Base-by-base conservation (phyloP, 129 eudicot species). In the Solidago caesia region DNA sequence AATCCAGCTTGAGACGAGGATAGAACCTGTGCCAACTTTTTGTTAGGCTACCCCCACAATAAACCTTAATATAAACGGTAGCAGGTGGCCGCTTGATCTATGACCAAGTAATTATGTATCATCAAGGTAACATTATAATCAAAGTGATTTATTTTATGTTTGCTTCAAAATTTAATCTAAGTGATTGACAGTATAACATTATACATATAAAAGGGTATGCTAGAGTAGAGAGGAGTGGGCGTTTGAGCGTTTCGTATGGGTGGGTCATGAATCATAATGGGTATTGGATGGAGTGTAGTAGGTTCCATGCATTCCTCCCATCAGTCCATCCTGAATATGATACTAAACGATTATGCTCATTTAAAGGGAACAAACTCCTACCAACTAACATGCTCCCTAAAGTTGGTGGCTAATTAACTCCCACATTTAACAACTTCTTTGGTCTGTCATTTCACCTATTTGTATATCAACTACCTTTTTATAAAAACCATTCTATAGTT, bases 331-430 rank as follows among this genome's bases (percentile, higher is more conserved):
- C 53, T 68, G 62, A 68, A 77, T 76, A 67, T 44, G 65, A 48
- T 70, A 78, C 76, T 57, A 74, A 73, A 45, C 49, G 63, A 79
- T 75, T 75, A 73, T 81, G 77, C 76, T 81, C 84, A 80, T 68
- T 80, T 55, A 70, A 81, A 75, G 77, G 81, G 67, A 52, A 55
- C 84, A 81, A 70, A 53, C 80, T 75, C 81, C 80, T 75, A 81
- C 81, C 81, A 81, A 75, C 84, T 75, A 75, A 75, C 81, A 75
- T 75, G 81, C 73, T 75, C 72, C 80, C 80, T 25, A 75, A 75
- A 76, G 84, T 81, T 81, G 84, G 84, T 81, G 76, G 81, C 67
- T 49, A 43, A 75, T 75, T 68, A 75, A 69, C 74, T 72, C 29
- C 15, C 27, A 8, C 25, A 55, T 72, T 21, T 11, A 67, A 76